phyloP scores from a whole-genome alignment of 2,329 filamentous ascomycete species.

The Metarhizium brunneum region DNA sequence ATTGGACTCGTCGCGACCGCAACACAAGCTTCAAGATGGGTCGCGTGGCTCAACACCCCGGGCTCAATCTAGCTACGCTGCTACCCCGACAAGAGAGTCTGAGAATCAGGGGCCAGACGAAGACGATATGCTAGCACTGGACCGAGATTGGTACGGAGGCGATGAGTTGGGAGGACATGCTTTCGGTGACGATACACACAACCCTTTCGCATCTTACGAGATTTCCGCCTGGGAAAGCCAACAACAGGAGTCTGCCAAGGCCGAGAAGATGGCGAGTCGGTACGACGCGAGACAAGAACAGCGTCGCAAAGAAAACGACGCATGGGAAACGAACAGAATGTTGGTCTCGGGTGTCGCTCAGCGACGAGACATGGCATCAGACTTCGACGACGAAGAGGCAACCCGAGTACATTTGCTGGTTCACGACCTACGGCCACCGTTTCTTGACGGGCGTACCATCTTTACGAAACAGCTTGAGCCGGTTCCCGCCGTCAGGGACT shows the following conservation, averaged over 20 bases:
- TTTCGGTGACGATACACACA: constrained; percentile 86
- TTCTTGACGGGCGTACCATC: constrained; percentile 86
- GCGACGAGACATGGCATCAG: constrained; percentile 66
- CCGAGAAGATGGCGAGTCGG: constrained; percentile 70
- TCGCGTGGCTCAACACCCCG: constrained; percentile 24
- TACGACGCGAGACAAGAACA: constrained; percentile 64
- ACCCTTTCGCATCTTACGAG: constrained; percentile 74
- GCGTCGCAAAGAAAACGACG: constrained; percentile 89
- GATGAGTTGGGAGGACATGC: constrained; percentile 75
- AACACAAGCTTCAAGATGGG: constrained; percentile 20
- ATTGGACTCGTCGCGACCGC: constrained; percentile 22
- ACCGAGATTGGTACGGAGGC: constrained; percentile 87
- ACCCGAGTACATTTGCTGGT: constrained; percentile 85
- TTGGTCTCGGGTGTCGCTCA: constrained; percentile 93
- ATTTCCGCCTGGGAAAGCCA: constrained; percentile 65
- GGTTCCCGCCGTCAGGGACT: constrained; percentile 83
- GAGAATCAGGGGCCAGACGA: constrained; percentile 53
- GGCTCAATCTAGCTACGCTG: constrained; percentile 28
- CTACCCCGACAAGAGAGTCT: constrained; percentile 26
- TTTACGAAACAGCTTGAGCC: constrained; percentile 97
- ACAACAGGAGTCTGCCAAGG: constrained; percentile 67
- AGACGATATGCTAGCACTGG: constrained; percentile 65
- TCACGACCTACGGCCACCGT: constrained; percentile 88
- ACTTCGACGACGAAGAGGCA: constrained; percentile 87
- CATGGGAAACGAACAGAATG: constrained; percentile 99